phyloP scores from a whole-genome alignment of 768 basidiomycete genomes.

The Asterophora lycoperdoides region DNA sequence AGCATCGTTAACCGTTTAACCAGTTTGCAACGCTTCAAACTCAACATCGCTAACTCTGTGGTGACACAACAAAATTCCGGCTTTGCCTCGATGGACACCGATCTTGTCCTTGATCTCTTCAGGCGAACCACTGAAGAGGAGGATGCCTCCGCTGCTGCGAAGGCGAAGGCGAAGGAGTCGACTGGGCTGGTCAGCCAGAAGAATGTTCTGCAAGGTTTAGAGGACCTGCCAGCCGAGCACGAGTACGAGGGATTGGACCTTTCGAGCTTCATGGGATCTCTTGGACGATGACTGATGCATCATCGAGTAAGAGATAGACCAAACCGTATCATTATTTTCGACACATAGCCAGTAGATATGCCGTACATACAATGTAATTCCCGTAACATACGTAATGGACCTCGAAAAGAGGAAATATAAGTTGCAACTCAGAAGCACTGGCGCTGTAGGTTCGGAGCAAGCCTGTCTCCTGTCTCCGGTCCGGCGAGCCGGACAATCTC shows the following conservation, averaged over 20 bases:
- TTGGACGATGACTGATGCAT: slow-evolving; percentile 42
- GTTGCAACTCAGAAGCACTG: background rate
- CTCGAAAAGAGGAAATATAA: background rate
- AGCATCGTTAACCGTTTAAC: slow-evolving; percentile 8
- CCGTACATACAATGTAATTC: slow-evolving; percentile 11
- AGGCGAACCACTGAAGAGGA: slow-evolving; percentile 78
- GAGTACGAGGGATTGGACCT: slow-evolving; percentile 89
- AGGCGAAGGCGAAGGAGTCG: slow-evolving; percentile 52
- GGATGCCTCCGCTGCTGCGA: slow-evolving; percentile 46
- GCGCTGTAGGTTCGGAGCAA: too few species aligned
- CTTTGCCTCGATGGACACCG: slow-evolving; percentile 93
- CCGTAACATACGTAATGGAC: slow-evolving; percentile 6
- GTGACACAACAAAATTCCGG: slow-evolving; percentile 98
- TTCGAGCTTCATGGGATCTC: slow-evolving; percentile 84
- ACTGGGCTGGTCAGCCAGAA: slow-evolving; percentile 66
- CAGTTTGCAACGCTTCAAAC: slow-evolving; percentile 96
- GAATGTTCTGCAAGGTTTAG: slow-evolving; percentile 82
- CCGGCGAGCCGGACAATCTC: too few species aligned
- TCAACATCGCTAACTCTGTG: slow-evolving; percentile 95
- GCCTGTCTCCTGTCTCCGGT: too few species aligned
- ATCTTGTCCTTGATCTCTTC: slow-evolving; percentile 94
- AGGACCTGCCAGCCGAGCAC: slow-evolving; percentile 87
- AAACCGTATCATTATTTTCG: slow-evolving; percentile 20
- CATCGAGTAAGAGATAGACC: slow-evolving; percentile 11
- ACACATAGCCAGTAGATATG: slow-evolving; percentile 11